These are phyloP conservation scores for Sequoia sempervirens DNA, from an alignment of 75 land plant genomes.

Conservation along the genomic window DNA sequence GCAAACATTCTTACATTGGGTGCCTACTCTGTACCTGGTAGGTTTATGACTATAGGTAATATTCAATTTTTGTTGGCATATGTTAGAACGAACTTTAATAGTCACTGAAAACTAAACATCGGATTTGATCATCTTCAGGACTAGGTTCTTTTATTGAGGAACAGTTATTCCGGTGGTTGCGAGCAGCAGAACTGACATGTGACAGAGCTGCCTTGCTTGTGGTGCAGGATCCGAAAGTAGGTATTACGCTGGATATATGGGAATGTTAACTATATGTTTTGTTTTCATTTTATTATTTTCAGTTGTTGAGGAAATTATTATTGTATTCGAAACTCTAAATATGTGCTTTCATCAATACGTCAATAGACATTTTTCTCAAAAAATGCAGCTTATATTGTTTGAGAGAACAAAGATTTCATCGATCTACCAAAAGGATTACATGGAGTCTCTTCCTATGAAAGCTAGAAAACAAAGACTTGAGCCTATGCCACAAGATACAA, in stretches of 20 bases:
- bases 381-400: neutral
- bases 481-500: neutral
- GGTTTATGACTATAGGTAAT: slow-evolving; percentile 1
- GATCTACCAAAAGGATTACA: neutral
- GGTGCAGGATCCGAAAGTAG: slow-evolving; percentile 84
- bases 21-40: slow-evolving; percentile 77
- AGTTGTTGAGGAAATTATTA: neutral
- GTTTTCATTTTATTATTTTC: no score
- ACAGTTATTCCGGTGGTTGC: slow-evolving; percentile 72
- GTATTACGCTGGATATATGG: neutral
- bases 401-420: neutral
- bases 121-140: slow-evolving; percentile 31
- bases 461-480: neutral
- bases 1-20: slow-evolving; percentile 82
- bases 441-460: neutral
- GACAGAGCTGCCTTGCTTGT: slow-evolving; percentile 95
- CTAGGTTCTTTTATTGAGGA: slow-evolving; percentile 79
- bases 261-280: neutral
- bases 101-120: neutral
- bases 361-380: neutral
- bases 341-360: neutral
- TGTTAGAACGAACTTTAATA: neutral
- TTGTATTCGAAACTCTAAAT: neutral
- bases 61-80: neutral
- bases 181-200: slow-evolving; percentile 86